phyloP scores from a whole-genome alignment of 1,139 yeast genomes.

The Diutina mesorugosa region DNA sequence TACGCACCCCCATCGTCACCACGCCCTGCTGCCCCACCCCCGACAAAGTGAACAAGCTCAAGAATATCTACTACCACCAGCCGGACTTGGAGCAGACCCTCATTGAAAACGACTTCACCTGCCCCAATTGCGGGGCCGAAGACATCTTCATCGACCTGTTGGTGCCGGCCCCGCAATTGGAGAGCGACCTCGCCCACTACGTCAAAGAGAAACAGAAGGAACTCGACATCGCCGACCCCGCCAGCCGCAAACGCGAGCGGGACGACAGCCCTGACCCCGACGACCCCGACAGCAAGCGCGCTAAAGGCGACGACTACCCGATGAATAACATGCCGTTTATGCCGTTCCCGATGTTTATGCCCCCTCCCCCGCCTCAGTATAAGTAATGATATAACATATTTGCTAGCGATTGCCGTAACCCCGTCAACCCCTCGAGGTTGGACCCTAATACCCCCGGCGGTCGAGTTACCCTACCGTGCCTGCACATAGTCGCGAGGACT shows the following conservation, averaged over 20 bases:
- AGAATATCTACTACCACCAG: conserved; percentile 27
- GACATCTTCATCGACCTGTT: conserved; percentile 71
- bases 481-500: background rate
- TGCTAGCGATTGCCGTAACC: background rate
- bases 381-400: background rate
- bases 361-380: background rate
- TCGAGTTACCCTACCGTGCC: background rate
- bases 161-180: conserved; percentile 45
- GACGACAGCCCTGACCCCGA: conserved; percentile 11
- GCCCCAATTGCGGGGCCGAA: conserved; percentile 73
- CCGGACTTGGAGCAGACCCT: conserved; percentile 51
- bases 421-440: too few species aligned
- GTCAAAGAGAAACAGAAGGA: conserved; percentile 15
- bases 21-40: conserved; percentile 69
- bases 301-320: background rate
- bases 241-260: conserved; percentile 6
- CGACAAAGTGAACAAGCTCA: conserved; percentile 40
- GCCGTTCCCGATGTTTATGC: conserved; percentile 2
- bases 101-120: conserved; percentile 75
- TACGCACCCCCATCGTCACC: conserved; percentile 58
- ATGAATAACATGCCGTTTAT: background rate
- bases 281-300: conserved; percentile 14
- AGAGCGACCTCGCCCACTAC: conserved; percentile 39
- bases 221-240: conserved; percentile 27
- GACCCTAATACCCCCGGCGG: background rate